Conservation (phyloP, 768 basidiomycete genomes). For the Amanita fuliginea region DNA sequence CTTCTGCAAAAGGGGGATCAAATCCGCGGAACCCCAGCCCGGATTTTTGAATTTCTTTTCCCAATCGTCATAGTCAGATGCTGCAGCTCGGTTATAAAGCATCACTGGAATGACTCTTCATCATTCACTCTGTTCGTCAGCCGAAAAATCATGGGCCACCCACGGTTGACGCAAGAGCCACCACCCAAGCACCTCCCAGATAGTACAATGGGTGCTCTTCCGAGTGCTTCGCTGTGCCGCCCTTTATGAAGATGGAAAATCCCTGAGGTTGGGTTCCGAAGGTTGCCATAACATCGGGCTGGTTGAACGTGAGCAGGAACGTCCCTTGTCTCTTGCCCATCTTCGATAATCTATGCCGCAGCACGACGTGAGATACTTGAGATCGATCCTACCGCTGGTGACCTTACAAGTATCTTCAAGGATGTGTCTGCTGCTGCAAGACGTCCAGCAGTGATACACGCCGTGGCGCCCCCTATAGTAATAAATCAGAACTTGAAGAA, state of each 20-base stretch:
- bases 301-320: conserved; percentile 40
- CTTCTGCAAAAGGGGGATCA: conserved; percentile 51
- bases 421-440: conserved; percentile 40
- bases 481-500: not conserved
- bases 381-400: not conserved
- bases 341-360: conserved; percentile 44
- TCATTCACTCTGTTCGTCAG: not conserved
- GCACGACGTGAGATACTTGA: not conserved
- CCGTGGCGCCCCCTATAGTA: conserved; percentile 35
- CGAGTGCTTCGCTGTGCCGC: conserved; percentile 28
- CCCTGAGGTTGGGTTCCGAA: conserved; percentile 22
- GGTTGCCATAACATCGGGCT: conserved; percentile 34
- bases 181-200: conserved; percentile 47
- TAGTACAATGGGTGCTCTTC: conserved; percentile 32
- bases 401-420: conserved; percentile 40
- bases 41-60: conserved; percentile 35
- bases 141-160: conserved; percentile 7
- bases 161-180: conserved; percentile 52
- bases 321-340: conserved; percentile 40
- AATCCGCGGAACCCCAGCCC: conserved; percentile 48
- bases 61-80: conserved; percentile 63
- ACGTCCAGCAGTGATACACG: conserved; percentile 45
- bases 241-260: conserved; percentile 35
- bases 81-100: conserved; percentile 44
- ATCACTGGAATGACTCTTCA: not conserved